Evolutionary conservation across 2,329 filamentous ascomycete species (phyloP), one percentile per base, ranked within the genome.

Genomic region (Botrytis medusae): DNA sequence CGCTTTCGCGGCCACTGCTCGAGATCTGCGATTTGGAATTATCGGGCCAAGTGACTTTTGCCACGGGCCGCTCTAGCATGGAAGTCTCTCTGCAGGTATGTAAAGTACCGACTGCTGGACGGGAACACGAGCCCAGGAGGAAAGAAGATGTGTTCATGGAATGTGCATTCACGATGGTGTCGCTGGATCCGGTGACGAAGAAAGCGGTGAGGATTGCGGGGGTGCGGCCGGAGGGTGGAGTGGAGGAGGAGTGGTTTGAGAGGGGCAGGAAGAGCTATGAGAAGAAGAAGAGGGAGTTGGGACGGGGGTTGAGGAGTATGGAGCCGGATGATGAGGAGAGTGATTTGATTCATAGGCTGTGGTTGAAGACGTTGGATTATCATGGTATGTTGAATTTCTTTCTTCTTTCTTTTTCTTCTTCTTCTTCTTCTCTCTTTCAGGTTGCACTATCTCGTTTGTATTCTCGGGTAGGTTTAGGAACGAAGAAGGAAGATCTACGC

Each of bases 131-230:
- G 75, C 79, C 82, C 51, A 82, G 83, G 22, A 86, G 86, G 75
- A 84, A 88, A 2, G 87, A 90, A 61, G 90, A 92, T 79, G 83
- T 92, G 1, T 81, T 92, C 72, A 87, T 93, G 81, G 91, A 89
- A n/a, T 92, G 91, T 81, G 88, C 89, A 12, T 92, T 92, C 79
- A 93, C 91, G 0, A 93, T 93, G 91, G 91, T 81, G n/a, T 91
- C 90, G 3, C 83, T 93, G 2, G 88, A 92, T 77, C 90, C 90
- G 2, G 83, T 78, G 2, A 92, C 90, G 0, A 92, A 91, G 81
- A 90, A 87, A 84, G 88, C 91, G 0, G 87, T 90, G 22, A 83
- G 85, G 51, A 88, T 92, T 65, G 87, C 87, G 34, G 87, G 90
- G 0, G 82, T 93, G 4, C 82, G 86, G 46, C 80, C 90, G 7